phyloP scores from a whole-genome alignment of 805 yeast species.

The Suhomyces faveliae region DNA sequence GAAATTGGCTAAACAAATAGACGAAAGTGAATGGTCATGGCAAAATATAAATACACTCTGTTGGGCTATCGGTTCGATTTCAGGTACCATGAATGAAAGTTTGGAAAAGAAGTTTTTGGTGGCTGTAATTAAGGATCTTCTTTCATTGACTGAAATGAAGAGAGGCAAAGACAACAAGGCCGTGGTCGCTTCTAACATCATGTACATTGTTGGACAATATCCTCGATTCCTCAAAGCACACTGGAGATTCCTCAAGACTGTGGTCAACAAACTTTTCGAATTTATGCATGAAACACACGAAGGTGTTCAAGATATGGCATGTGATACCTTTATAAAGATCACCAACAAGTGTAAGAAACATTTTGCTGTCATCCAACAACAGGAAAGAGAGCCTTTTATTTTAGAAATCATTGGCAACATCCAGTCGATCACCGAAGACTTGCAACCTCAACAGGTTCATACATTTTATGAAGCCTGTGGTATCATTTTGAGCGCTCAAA shows the following conservation, averaged over 20 bases:
- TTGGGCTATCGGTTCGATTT: constrained; percentile 99
- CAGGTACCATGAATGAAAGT: constrained; percentile 98
- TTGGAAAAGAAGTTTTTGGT: constrained; percentile 94
- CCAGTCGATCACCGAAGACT: constrained; percentile 82
- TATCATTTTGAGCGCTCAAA: constrained; percentile 84
- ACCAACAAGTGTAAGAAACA: constrained; percentile 93
- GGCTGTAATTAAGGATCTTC: constrained; percentile 85
- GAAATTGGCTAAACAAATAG: constrained; percentile 88
- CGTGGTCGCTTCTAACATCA: constrained; percentile 98
- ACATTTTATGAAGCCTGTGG: constrained; percentile 98
- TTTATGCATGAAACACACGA: constrained; percentile 99
- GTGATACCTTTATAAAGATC: constrained; percentile 97
- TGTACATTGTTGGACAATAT: constrained; percentile 99
- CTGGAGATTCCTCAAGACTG: constrained; percentile 96
- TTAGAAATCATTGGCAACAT: constrained; percentile 84
- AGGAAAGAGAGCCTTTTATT: constrained; percentile 87
- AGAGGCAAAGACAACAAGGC: constrained; percentile 98
- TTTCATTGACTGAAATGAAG: constrained; percentile 91
- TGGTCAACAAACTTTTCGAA: constrained; percentile 90
- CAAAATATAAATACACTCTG: constrained; percentile 94
- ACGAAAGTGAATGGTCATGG: constrained; percentile 99
- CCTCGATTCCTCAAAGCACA: constrained; percentile 97
- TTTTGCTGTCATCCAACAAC: constrained; percentile 82
- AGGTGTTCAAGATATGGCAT: constrained; percentile 99
- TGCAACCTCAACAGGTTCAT: constrained; percentile 96